Evolutionary conservation across 2,329 filamentous ascomycete species (phyloP).

Genomic region (Penicillium sp.): DNA sequence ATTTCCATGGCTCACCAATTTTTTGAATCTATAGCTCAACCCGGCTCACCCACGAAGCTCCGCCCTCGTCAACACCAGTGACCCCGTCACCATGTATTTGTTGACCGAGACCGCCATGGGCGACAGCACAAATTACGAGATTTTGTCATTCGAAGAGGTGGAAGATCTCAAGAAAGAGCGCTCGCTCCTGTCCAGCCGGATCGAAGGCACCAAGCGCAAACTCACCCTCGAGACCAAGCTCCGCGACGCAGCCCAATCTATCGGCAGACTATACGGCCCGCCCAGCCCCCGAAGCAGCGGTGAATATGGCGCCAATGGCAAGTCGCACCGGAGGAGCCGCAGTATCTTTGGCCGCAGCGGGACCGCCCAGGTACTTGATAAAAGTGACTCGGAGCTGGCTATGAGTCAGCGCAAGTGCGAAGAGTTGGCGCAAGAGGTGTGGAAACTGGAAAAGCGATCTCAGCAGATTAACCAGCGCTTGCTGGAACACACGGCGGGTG

Average conservation of each 20-base stretch:
- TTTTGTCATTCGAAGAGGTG: constrained; percentile 87
- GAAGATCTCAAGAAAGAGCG: constrained; percentile 88
- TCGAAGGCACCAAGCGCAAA: constrained; percentile 78
- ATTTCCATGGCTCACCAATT: background rate
- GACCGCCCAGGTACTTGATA: constrained; percentile 38
- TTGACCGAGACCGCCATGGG: constrained; percentile 89
- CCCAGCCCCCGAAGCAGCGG: constrained; percentile 54
- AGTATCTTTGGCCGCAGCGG: constrained; percentile 50
- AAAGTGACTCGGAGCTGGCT: constrained; percentile 72
- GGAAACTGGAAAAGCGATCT: constrained; percentile 72
- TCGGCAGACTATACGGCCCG: constrained; percentile 76
- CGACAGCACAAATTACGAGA: constrained; percentile 81
- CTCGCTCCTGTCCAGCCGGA: constrained; percentile 68
- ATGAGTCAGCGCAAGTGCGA: constrained; percentile 80
- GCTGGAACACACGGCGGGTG: constrained; percentile 86
- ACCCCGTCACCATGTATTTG: constrained; percentile 78
- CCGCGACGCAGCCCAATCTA: constrained; percentile 84
- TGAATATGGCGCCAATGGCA: constrained; percentile 37
- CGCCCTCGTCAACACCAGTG: constrained; percentile 46
- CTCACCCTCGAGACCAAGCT: constrained; percentile 90
- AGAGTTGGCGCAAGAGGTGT: constrained; percentile 76
- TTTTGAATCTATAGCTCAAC: constrained; percentile 56
- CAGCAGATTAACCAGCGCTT: constrained; percentile 74
- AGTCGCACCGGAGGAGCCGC: constrained; percentile 54
- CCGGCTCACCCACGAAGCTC: constrained; percentile 36